Conservation (phyloP, 1,139 yeast genomes). For the Candida tetrigidarum region DNA sequence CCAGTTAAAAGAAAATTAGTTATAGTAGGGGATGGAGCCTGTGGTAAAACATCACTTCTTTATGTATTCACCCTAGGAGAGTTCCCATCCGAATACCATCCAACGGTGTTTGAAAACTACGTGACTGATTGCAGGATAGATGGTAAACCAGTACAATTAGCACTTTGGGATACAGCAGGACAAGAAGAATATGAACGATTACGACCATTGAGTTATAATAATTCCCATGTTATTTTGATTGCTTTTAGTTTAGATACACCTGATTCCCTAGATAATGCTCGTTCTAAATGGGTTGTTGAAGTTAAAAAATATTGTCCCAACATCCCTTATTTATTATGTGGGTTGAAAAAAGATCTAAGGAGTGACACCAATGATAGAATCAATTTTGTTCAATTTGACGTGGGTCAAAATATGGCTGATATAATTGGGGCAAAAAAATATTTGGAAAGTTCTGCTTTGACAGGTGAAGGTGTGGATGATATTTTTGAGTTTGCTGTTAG, state of each 20-base stretch:
- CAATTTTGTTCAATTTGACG: constrained; percentile 52
- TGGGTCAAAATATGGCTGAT: constrained; percentile 63
- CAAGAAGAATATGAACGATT: constrained; percentile 87
- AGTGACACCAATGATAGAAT: constrained; percentile 21
- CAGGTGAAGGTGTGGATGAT: constrained; percentile 84
- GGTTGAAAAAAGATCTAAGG: constrained; percentile 71
- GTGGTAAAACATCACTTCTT: constrained; percentile 91
- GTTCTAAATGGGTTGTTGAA: constrained; percentile 74
- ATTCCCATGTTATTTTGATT: constrained; percentile 71
- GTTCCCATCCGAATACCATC: constrained; percentile 83
- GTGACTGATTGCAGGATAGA: constrained; percentile 93
- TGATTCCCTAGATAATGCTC: constrained; percentile 70
- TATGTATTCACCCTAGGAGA: constrained; percentile 92
- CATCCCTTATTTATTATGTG: constrained; percentile 68
- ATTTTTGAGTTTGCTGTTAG: constrained; percentile 79
- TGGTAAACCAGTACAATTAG: constrained; percentile 87
- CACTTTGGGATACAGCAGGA: constrained; percentile 97
- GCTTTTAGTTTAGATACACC: constrained; percentile 75
- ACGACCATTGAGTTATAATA: constrained; percentile 83
- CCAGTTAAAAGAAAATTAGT: constrained; percentile 74
- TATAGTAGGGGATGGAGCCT: constrained; percentile 95
- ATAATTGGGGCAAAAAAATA: constrained; percentile 72
- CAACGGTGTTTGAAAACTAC: constrained; percentile 94
- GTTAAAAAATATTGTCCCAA: constrained; percentile 68
- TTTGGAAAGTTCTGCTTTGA: constrained; percentile 74